Base-by-base conservation (phyloP, 495 filamentous ascomycete species). In the Aspergillus cavernicola region DNA sequence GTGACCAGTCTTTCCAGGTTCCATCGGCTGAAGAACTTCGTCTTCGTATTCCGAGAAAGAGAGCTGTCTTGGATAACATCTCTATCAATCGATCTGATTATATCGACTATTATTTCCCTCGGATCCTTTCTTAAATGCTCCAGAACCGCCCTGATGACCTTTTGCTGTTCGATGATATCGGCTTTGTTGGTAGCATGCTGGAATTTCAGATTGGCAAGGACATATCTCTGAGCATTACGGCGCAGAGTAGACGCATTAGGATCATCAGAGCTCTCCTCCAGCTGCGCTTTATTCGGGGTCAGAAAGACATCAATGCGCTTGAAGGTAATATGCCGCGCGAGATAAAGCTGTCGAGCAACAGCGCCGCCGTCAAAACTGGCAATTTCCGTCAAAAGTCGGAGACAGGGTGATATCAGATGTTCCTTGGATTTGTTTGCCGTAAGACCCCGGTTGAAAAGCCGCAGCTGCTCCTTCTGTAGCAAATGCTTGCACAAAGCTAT, bases 361-460 rank as follows among this genome's bases (percentile, higher is more conserved):
- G 80, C 81, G 13, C 90, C 91, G 6, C 90, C 91, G 69, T 95
- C 89, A 58, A 92, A 90, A 24, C 76, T 81, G 12, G 86, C 79
- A 4, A 88, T 75, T 68, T 97, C 90, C 18, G 82, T 86, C 41
- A 97, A 76, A 40, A 97, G 74, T 52, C 90, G 80, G 38, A 97
- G 66, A 36, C 84, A 88, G 0, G 91, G 89, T 2, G 87, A 90
- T 53, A 97, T 91, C 35, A 95, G 72, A 70, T 87, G 87, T 31
- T 92, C 86, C 60, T 92, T 95, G 2, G 78, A 73, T 63, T 86
- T 89, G 3, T 81, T 80, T 4, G 87, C 83, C 2, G 83, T 85
- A 47, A 95, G 64, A 39, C 85, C 87, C 50, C 84, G 81, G 29
- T 85, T 80, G 28, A 96, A 74, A 10, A 92, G 73, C 52, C 86